Evolutionary conservation across 2,329 filamentous ascomycete genomes (phyloP).

Genomic region (Pseudopyricularia javanii): DNA sequence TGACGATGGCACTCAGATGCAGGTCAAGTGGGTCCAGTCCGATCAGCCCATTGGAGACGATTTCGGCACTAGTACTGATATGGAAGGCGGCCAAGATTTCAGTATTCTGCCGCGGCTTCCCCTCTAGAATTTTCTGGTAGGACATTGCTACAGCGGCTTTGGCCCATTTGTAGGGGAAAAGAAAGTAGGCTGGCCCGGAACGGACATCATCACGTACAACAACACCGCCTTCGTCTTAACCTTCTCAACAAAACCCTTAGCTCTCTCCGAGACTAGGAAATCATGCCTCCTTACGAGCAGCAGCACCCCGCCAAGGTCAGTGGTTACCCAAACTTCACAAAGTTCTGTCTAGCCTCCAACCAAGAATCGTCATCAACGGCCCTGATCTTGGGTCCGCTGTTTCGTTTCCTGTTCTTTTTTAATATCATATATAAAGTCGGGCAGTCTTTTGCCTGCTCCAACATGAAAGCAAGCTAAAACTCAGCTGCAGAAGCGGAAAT

Average conservation of each 20-base stretch:
- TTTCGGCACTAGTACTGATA: neutral
- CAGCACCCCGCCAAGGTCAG: constrained; percentile 1
- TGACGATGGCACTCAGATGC: neutral
- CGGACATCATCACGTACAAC: neutral
- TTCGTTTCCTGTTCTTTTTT: neutral
- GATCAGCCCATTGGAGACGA: neutral
- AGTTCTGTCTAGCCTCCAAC: neutral
- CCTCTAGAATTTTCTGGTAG: constrained; percentile 1
- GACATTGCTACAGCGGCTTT: neutral
- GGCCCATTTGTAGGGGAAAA: neutral
- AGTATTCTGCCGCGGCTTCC: constrained; percentile 12
- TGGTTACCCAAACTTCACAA: neutral
- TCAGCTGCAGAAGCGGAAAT: constrained; percentile 34
- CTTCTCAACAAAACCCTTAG: neutral
- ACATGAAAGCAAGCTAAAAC: neutral
- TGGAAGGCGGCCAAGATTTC: constrained; percentile 11
- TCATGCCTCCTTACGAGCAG: constrained; percentile 1
- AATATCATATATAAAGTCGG: neutral
- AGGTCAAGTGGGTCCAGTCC: neutral
- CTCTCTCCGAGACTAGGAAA: neutral
- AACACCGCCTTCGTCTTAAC: neutral
- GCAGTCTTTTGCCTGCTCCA: neutral
- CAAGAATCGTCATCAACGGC: too few species aligned
- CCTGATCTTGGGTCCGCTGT: neutral
- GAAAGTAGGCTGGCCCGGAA: neutral